Evolutionary conservation across 1,284 basidiomycete genomes (phyloP).

Genomic region (Melampsora americana): DNA sequence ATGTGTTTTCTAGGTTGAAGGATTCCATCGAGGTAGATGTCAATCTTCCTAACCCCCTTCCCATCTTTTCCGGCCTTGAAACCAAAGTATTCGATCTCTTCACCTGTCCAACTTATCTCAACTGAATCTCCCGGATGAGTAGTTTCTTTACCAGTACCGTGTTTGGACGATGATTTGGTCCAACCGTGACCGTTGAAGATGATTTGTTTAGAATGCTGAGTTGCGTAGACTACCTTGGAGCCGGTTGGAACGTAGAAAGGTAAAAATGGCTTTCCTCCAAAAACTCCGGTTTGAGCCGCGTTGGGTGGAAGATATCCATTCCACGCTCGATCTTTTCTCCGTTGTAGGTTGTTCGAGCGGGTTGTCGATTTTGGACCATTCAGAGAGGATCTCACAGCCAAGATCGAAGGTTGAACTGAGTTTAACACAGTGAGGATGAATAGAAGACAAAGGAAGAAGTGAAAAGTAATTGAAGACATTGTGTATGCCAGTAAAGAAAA

Average conservation of each 20-base stretch:
- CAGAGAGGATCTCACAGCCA: too few relatives aligned
- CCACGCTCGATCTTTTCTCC: too few relatives aligned
- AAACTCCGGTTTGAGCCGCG: not conserved
- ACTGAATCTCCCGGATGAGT: slow-evolving; percentile 5
- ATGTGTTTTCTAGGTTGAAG: not conserved
- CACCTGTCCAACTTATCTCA: slow-evolving; percentile 1
- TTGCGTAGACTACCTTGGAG: not conserved
- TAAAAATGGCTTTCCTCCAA: not conserved
- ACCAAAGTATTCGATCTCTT: not conserved
- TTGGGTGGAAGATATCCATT: too few relatives aligned
- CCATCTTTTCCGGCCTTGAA: not conserved
- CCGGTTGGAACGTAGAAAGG: not conserved
- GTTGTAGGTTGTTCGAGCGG: too few relatives aligned
- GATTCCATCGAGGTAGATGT: not conserved
- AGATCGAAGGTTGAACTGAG: too few relatives aligned
- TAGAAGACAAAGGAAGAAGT: too few relatives aligned
- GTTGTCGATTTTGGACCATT: too few relatives aligned
- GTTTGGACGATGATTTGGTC: not conserved
- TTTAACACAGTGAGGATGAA: too few relatives aligned
- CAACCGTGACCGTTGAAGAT: not conserved
- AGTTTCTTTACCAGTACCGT: not conserved
- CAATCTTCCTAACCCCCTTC: not conserved
- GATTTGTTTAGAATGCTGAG: not conserved
- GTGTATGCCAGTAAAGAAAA: too few relatives aligned
- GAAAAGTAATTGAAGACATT: too few relatives aligned